These are phyloP conservation scores for Boletus hoseneyae DNA, from an alignment of 1,284 basidiomycete genomes.

Conservation along the genomic window DNA sequence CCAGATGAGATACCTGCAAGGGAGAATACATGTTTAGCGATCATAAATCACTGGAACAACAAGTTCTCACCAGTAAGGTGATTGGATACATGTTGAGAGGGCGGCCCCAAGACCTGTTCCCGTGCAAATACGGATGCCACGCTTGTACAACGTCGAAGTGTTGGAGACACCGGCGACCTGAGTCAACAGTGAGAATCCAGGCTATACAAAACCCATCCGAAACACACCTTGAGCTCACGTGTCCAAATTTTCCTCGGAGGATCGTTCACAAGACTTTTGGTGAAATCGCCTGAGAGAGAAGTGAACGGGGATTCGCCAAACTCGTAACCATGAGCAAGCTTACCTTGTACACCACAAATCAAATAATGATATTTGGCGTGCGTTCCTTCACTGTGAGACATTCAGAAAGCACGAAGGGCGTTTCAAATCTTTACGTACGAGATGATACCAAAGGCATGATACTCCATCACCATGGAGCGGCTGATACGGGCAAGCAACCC, in stretches of 20 bases:
- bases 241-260: constrained; percentile 70
- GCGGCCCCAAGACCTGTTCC: constrained; percentile 76
- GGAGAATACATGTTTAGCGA: constrained; percentile 4
- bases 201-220: not conserved
- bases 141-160: constrained; percentile 69
- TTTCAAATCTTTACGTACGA: constrained; percentile 37
- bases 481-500: constrained; percentile 56
- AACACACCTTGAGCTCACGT: constrained; percentile 61
- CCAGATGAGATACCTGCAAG: constrained; percentile 69
- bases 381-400: constrained; percentile 52
- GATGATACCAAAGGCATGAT: constrained; percentile 60
- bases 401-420: constrained; percentile 13
- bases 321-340: not conserved
- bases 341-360: constrained; percentile 74
- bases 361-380: constrained; percentile 72
- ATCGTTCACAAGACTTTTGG: constrained; percentile 62
- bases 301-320: constrained; percentile 1
- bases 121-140: constrained; percentile 74
- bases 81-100: constrained; percentile 71
- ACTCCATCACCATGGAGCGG: constrained; percentile 55
- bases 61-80: constrained; percentile 56
- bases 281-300: constrained; percentile 57
- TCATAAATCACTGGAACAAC: constrained; percentile 5
- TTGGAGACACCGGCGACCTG: constrained; percentile 79
- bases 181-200: constrained; percentile 9